A percentile compares a stretch with the other conserved stretches of the same genome.
Evolutionary conservation across 2,329 filamentous ascomycete species (phyloP).

Genomic region (Bimuria novae-zelandiae): DNA sequence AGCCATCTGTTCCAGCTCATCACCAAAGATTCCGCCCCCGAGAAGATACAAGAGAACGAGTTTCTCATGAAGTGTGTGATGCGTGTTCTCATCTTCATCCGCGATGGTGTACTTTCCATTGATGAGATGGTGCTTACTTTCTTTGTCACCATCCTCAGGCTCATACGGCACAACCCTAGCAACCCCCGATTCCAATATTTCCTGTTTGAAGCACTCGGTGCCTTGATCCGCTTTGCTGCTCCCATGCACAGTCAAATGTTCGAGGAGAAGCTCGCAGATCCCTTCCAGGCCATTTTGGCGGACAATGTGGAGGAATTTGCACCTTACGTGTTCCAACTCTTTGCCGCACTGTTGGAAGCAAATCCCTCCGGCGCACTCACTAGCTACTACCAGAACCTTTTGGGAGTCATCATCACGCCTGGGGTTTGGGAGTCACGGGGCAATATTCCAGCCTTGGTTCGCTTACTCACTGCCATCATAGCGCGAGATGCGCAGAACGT

Average conservation of each 20-base stretch:
- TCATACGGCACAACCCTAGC: constrained; percentile 93
- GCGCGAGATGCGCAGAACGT: constrained; percentile 76
- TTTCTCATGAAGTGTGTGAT: constrained; percentile 99
- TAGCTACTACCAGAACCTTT: constrained; percentile 77
- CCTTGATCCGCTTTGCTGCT: constrained; percentile 78
- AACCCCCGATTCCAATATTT: constrained; percentile 99
- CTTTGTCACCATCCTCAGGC: constrained; percentile 84
- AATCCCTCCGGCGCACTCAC: constrained; percentile 80
- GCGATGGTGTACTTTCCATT: constrained; percentile 75
- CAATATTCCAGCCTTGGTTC: constrained; percentile 88
- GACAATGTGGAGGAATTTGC: constrained; percentile 92
- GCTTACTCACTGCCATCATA: constrained; percentile 82
- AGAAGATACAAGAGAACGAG: constrained; percentile 98
- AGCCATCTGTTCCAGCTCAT: constrained; percentile 91
- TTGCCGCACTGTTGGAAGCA: constrained; percentile 86
- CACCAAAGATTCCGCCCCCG: constrained; percentile 78
- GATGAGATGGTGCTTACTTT: constrained; percentile 80
- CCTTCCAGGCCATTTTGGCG: constrained; percentile 78
- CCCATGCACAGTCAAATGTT: constrained; percentile 72
- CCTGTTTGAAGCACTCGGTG: constrained; percentile 92
- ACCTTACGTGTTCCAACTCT: constrained; percentile 94
- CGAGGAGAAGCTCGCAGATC: constrained; percentile 79
- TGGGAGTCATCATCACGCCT: constrained; percentile 79
- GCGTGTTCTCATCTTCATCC: constrained; percentile 93
- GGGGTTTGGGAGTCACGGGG: constrained; percentile 88